Base-by-base conservation (phyloP, 257 asterid species). In the Nicotiana benthamiana region DNA sequence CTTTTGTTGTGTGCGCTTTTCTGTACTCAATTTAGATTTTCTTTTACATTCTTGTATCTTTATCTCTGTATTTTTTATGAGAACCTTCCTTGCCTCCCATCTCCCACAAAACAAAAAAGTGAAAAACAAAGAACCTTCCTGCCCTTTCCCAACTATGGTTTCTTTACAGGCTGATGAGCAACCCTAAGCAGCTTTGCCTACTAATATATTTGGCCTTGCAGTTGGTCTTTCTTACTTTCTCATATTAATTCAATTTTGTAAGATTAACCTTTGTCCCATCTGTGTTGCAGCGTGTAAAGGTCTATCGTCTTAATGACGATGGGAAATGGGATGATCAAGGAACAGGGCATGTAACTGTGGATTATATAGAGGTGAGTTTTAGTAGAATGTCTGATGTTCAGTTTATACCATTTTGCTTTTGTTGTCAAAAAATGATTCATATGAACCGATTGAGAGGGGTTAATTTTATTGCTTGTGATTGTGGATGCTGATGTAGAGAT, bases 301-400 rank as follows among this genome's bases (percentile, higher is more conserved):
- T 96, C 60, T 96, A 96, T 83, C 97, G 97, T 40, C 87, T 92
- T 87, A 94, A 86, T 88, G 97, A 85, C 60, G 96, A 96, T 64
- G 98, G 98, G 40, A 96, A 91, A 89, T 96, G 99, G 99, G 99
- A 94, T 83, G 99, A 96, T 87, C 98, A 94, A 91, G 99, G 99
- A 89, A 96, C 99, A 84, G 99, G 99, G 82, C 98, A 94, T 66
- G 97, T 93, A 79, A 87, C 90, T 84, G 92, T 94, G 85, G 97
- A 95, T 85, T 93, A 88, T 89, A 78, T 91, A 82, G 97, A 96
- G 97, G 99, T 92, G 76, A 48, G 81, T 64, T 87, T 60, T 27
- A 52, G 52, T 36, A 24, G 56, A 36, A 61, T 43, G 74, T 65
- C 17, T 61, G 81, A 60, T 74, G 61, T 48, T 74, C 26, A 24